Base-by-base conservation (phyloP, 371 early-diverging fungal species). In the Sporodiniella umbellata region DNA sequence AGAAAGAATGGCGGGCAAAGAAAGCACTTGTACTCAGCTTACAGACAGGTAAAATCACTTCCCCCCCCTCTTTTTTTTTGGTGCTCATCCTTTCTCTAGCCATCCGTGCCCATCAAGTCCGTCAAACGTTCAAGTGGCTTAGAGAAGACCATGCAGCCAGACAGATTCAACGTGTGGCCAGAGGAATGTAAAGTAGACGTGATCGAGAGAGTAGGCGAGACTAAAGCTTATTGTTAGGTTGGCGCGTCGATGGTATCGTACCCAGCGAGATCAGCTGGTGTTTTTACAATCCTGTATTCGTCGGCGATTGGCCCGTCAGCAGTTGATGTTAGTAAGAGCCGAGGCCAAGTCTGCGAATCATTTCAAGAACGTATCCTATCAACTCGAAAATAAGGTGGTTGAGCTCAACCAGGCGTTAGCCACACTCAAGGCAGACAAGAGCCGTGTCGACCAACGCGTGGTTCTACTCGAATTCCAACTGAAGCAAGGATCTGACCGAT, bases 381-480 rank as follows among this genome's bases (percentile, higher is more conserved):
- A 88, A 62, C 81, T 99, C 12, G 98, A 99, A 62, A 90, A 85
- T 75, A 98, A 96, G 83, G 88, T 98, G 43, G 85, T 97, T 53
- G 93, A 90, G 62, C 77, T 98, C 50, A 94, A 95, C 23, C 92
- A 91, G 68, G 72, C 81, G 33, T 57, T 97, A 45, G 79, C 84
- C 43, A 92, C 90, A 60, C 81, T 79, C 68, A 82, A 81, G 28
- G 58, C 62, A 4, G 68, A 84, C 33, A 62, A 60, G 40, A 80
- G 84, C 24, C 78, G 80, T 24, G 67, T 85, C 33, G 49, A 68
- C 4, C 62, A 72, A n/a, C 64, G 89, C 42, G 93, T 92, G 59
- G 76, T 56, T n/a, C 87, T 88, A 58, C 70, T 86, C 45, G 64
- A 65, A 11, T 75, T 64, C 12, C 83, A 87, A 51, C 59, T 88